phyloP scores from a whole-genome alignment of 139 green algal genomes.

The Klebsormidium nitens region DNA sequence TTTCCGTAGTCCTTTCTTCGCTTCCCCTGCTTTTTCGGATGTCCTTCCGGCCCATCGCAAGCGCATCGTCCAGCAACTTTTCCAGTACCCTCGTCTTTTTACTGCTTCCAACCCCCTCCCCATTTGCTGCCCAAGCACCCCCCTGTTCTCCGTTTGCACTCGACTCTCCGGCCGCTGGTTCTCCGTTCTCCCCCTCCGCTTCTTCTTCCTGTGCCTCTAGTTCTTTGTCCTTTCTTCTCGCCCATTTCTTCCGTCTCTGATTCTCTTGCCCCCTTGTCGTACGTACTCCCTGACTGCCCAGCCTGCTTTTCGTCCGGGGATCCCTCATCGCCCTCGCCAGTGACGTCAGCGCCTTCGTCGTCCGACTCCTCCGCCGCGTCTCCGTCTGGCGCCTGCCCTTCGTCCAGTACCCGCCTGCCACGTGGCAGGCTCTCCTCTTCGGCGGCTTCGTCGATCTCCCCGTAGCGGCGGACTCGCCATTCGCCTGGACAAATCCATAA shows the following conservation, averaged over 20 bases:
- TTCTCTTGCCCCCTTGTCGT: slow-evolving; percentile 2
- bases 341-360: neutral
- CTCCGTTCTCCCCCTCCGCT: no score
- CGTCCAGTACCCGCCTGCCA: neutral
- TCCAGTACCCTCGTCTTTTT: no score
- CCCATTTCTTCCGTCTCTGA: neutral
- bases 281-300: neutral
- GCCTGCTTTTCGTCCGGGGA: slow-evolving; percentile 8
- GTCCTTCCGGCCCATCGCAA: slow-evolving; percentile 2
- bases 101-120: no score
- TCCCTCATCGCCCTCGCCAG: slow-evolving; percentile 3
- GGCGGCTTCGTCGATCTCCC: slow-evolving; percentile 9
- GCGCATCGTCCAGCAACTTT: slow-evolving; percentile 57
- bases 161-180: no score
- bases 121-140: no score
- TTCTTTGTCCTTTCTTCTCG: slow-evolving; percentile 17
- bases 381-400: neutral
- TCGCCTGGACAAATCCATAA: no score
- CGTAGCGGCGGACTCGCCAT: slow-evolving; percentile 18
- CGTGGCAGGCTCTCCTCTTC: neutral
- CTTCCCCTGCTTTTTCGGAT: slow-evolving; percentile 41
- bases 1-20: neutral
- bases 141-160: no score
- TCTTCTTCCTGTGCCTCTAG: no score
- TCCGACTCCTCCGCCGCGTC: neutral